A percentile compares a stretch with the other conserved stretches of the same genome.
phyloP scores from a whole-genome alignment of 2,329 filamentous ascomycete species.

The Ceratocystis smalleyi region DNA sequence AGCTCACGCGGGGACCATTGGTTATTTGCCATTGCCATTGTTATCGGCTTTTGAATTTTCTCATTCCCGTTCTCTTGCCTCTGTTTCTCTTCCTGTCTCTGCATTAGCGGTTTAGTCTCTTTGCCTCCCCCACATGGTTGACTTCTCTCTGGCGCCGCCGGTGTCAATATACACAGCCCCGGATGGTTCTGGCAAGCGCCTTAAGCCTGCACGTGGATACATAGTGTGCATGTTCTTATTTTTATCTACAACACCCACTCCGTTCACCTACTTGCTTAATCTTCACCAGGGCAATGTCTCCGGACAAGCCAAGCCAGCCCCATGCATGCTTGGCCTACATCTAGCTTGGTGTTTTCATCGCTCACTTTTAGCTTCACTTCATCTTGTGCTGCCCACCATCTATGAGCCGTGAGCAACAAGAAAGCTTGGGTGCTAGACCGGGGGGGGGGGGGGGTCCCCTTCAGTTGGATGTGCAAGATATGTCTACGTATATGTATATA shows the following conservation, averaged over 20 bases:
- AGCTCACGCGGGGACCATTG: too few species aligned
- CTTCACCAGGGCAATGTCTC: not conserved
- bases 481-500: not conserved
- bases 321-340: not conserved
- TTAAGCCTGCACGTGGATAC: not conserved
- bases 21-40: too few species aligned
- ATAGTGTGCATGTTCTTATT: too few species aligned
- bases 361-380: not conserved
- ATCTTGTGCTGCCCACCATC: not conserved
- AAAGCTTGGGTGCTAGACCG: not conserved
- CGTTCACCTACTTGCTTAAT: not conserved
- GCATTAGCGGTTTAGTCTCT: not conserved
- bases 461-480: not conserved
- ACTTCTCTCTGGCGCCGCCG: not conserved
- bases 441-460: too few species aligned
- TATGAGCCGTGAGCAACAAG: not conserved
- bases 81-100: too few species aligned
- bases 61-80: too few species aligned
- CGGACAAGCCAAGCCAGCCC: not conserved
- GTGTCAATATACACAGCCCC: not conserved
- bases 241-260: too few species aligned
- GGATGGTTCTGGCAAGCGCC: not conserved
- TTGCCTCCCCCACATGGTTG: not conserved
- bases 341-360: not conserved
- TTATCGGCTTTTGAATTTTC: too few species aligned